Evolutionary conservation across 164 flowering plant species (phyloP).

Genomic region (Berberis vulgaris): DNA sequence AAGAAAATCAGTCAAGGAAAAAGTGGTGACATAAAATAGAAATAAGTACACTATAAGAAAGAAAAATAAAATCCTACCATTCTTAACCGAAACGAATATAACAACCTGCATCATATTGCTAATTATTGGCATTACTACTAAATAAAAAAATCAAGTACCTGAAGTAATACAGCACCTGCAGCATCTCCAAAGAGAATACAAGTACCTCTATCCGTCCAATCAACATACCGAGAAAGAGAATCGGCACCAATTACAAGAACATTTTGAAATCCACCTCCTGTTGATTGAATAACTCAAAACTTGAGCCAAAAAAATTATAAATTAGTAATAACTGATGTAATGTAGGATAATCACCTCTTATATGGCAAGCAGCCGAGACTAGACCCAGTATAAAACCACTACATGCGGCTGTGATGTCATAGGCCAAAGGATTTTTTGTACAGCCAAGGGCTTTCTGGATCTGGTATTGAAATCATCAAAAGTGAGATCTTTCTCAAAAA

Average conservation of each 20-base stretch:
- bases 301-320: not conserved
- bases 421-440: constrained; percentile 50
- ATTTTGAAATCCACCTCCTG: constrained; percentile 86
- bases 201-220: constrained; percentile 90
- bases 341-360: constrained; percentile 52
- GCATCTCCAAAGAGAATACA: constrained; percentile 98
- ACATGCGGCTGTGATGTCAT: constrained; percentile 88
- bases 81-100: too few species aligned
- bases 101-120: too few species aligned
- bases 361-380: constrained; percentile 79
- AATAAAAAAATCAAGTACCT: constrained; percentile 33
- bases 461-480: constrained; percentile 19
- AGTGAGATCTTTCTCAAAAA: too few species aligned
- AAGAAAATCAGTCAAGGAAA: too few species aligned
- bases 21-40: too few species aligned
- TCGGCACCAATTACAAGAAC: constrained; percentile 93
- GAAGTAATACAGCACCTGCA: constrained; percentile 89
- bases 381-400: constrained; percentile 88
- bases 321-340: not conserved
- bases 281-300: constrained; percentile 7
- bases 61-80: too few species aligned
- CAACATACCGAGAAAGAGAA: constrained; percentile 79
- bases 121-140: too few species aligned
- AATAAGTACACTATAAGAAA: too few species aligned
- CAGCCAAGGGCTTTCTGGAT: constrained; percentile 68